These are phyloP conservation scores for Dalbergia cultrata DNA, from an alignment of 306 rosid species.

Conservation along the genomic window DNA sequence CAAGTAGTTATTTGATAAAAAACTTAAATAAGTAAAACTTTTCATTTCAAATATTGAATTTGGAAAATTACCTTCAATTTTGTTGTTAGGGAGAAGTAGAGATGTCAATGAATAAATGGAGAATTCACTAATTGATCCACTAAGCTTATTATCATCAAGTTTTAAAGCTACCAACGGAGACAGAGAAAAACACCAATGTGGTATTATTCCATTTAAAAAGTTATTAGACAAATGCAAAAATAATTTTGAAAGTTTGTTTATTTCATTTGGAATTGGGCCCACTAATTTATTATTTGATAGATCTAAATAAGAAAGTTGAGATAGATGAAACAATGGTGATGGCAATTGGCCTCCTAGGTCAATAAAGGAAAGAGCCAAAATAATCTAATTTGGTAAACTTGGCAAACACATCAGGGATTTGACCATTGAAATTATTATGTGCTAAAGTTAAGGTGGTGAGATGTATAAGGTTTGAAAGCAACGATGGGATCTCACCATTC, in stretches of 20 bases:
- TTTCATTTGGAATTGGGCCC: background rate
- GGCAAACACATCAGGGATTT: background rate
- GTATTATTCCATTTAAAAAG: background rate
- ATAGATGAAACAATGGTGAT: background rate
- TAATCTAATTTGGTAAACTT: background rate
- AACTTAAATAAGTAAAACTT: background rate
- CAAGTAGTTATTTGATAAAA: conserved; percentile 36
- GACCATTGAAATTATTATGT: background rate
- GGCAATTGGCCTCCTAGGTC: background rate
- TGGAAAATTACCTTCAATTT: background rate
- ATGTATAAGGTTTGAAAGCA: background rate
- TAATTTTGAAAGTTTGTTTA: background rate
- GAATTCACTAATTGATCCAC: too few relatives aligned
- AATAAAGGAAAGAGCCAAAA: background rate
- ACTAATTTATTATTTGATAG: background rate
- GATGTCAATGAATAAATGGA: too few relatives aligned
- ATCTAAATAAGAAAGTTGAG: background rate
- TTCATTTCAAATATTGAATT: conserved; percentile 21
- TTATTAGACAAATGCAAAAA: rapidly evolving
- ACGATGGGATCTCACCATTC: conserved; percentile 15
- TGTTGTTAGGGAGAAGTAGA: background rate
- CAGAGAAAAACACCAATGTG: too few relatives aligned
- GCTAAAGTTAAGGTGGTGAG: background rate
- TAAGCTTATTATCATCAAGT: too few relatives aligned
- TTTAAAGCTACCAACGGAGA: too few relatives aligned